Percentiles rank a stretch among this genome's conserved stretches.
Conservation (phyloP, 192 early-diverging fungal genomes). For the Umbelopsis sp. region DNA sequence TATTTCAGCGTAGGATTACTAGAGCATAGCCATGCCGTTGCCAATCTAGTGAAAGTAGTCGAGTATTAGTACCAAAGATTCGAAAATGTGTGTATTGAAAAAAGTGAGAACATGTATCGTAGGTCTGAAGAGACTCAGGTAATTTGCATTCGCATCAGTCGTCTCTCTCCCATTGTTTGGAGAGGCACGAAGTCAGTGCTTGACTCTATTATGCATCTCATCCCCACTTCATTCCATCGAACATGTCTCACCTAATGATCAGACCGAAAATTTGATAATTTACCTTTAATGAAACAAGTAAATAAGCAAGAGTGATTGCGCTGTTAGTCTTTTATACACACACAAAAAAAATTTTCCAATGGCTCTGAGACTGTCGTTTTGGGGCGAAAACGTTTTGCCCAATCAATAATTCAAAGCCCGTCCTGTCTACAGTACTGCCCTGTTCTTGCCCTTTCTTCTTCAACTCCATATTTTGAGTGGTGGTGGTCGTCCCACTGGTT, state of each 20-base stretch:
- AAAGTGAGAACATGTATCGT: slow-evolving; percentile 10
- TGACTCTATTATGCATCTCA: slow-evolving; percentile 38
- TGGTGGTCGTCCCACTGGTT: too few relatives aligned
- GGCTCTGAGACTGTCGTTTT: slow-evolving; percentile 14
- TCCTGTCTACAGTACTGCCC: not conserved
- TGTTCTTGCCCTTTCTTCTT: not conserved
- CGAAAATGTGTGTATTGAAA: not conserved
- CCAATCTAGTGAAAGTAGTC: not conserved
- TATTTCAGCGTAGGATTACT: not conserved
- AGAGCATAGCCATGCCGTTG: not conserved
- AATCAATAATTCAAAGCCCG: slow-evolving; percentile 15
- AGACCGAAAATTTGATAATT: too few relatives aligned
- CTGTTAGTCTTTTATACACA: not conserved
- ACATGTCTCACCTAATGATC: not conserved
- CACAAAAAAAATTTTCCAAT: not conserved
- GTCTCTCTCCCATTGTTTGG: slow-evolving; percentile 20
- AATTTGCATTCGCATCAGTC: slow-evolving; percentile 17
- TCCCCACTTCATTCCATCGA: slow-evolving; percentile 26
- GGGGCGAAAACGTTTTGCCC: not conserved
- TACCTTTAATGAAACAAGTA: too few relatives aligned
- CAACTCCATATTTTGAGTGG: not conserved
- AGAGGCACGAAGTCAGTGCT: slow-evolving; percentile 33
- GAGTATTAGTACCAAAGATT: not conserved
- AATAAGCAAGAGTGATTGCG: not conserved
- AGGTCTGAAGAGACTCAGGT: slow-evolving; percentile 19